Evolutionary conservation across 768 basidiomycete species (phyloP).

Genomic region (Coprinellus micaceus): DNA sequence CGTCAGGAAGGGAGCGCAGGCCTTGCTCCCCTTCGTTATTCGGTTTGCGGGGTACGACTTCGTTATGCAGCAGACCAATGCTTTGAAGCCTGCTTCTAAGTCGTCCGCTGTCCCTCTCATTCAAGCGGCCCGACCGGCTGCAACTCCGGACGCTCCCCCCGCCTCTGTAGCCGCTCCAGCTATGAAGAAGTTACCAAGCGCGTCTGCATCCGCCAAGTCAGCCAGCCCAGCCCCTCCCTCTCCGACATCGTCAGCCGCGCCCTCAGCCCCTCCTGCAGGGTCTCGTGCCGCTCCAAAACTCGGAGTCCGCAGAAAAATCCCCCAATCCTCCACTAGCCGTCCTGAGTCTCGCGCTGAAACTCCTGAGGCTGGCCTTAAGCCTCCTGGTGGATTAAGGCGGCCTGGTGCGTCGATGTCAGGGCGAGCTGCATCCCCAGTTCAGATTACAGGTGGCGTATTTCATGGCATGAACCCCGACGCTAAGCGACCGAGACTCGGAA

Average conservation of each 20-base stretch:
- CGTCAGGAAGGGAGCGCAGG: slow-evolving; percentile 88
- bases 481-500: slow-evolving; percentile 63
- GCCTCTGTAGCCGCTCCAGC: slow-evolving; percentile 24
- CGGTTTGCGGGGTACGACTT: slow-evolving; percentile 74
- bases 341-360: slow-evolving; percentile 48
- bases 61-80: slow-evolving; percentile 80
- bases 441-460: slow-evolving; percentile 37
- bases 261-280: slow-evolving; percentile 28
- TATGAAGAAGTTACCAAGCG: slow-evolving; percentile 18
- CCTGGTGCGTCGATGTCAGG: slow-evolving; percentile 24
- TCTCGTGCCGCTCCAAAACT: slow-evolving; percentile 45
- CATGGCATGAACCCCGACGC: slow-evolving; percentile 53
- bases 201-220: slow-evolving; percentile 34
- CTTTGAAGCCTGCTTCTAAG: slow-evolving; percentile 89
- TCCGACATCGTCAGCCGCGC: slow-evolving; percentile 14
- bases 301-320: slow-evolving; percentile 67
- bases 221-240: neutral
- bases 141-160: slow-evolving; percentile 22
- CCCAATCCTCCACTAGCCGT: slow-evolving; percentile 51
- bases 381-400: slow-evolving; percentile 32
- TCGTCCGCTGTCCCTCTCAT: slow-evolving; percentile 82
- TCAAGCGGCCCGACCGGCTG: slow-evolving; percentile 69
- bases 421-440: slow-evolving; percentile 22
- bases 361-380: slow-evolving; percentile 29
- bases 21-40: slow-evolving; percentile 74